Conservation (phyloP, 2,329 filamentous ascomycete species). For the Mollisiaceae sp. region DNA sequence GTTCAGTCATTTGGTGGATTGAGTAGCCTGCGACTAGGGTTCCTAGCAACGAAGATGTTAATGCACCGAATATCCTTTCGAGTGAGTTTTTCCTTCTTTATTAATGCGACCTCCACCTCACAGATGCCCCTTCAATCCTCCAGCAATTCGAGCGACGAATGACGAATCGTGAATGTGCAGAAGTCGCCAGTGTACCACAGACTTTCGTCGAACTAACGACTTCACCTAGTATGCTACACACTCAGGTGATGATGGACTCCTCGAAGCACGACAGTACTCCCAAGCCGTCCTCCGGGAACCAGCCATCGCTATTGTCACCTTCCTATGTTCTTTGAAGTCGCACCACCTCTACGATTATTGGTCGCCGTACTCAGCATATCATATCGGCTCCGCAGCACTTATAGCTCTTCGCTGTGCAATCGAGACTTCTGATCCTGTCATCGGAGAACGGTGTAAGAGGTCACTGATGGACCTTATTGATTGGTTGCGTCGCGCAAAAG, state of each 20-base stretch:
- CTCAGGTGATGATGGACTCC: constrained; percentile 9
- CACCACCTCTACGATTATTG: constrained; percentile 39
- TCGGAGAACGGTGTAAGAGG: constrained; percentile 21
- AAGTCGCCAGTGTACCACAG: too few species aligned
- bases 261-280: constrained; percentile 25
- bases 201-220: background rate
- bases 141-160: too few species aligned
- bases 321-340: constrained; percentile 34
- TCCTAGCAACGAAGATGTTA: constrained; percentile 30
- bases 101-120: background rate
- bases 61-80: constrained; percentile 30
- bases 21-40: constrained; percentile 27
- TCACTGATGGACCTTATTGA: constrained; percentile 20
- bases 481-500: constrained; percentile 30
- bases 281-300: constrained; percentile 35
- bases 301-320: constrained; percentile 36
- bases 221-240: constrained; percentile 17
- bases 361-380: constrained; percentile 42
- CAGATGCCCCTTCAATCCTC: too few species aligned
- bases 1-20: constrained; percentile 21
- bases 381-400: constrained; percentile 37
- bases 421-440: constrained; percentile 26
- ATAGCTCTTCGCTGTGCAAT: constrained; percentile 33
- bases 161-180: too few species aligned
- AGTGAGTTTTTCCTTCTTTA: constrained; percentile 16